A percentile compares a stretch with the other conserved stretches of the same genome.
Conservation (phyloP, 2,329 filamentous ascomycete species). For the Nothomitra cinnamomea region DNA sequence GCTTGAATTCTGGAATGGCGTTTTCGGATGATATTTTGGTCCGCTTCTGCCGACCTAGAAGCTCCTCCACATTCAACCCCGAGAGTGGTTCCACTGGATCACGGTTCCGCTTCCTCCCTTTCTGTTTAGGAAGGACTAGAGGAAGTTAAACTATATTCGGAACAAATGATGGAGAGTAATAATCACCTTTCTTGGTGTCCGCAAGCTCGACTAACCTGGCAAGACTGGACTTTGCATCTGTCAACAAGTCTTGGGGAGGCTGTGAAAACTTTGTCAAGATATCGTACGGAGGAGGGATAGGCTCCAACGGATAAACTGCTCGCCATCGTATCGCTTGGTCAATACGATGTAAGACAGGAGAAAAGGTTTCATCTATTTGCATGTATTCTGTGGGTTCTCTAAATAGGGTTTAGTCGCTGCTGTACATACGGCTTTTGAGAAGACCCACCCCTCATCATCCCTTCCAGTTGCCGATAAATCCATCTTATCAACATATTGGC, state of each 20-base stretch:
- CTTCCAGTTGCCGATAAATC: slow-evolving; percentile 55
- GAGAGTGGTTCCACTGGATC: slow-evolving; percentile 70
- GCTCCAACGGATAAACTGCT: slow-evolving; percentile 53
- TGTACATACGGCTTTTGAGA: slow-evolving; percentile 14
- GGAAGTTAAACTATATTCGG: neutral
- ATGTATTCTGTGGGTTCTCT: slow-evolving; percentile 49
- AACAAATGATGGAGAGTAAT: neutral
- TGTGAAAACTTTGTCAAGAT: slow-evolving; percentile 56
- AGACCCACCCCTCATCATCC: slow-evolving; percentile 55
- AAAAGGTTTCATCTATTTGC: slow-evolving; percentile 64
- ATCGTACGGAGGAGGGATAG: slow-evolving; percentile 43
- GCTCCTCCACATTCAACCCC: slow-evolving; percentile 68
- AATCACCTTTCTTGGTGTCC: slow-evolving; percentile 63
- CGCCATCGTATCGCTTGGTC: slow-evolving; percentile 72
- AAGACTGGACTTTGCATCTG: slow-evolving; percentile 39
- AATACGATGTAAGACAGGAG: slow-evolving; percentile 73
- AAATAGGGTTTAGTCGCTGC: slow-evolving; percentile 17
- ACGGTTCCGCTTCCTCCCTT: slow-evolving; percentile 49
- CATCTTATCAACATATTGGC: slow-evolving; percentile 84
- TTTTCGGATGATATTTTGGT: slow-evolving; percentile 49
- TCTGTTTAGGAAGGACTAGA: slow-evolving; percentile 59
- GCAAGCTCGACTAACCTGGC: slow-evolving; percentile 49
- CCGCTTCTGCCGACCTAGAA: slow-evolving; percentile 46
- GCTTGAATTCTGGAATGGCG: slow-evolving; percentile 80
- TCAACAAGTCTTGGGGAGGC: slow-evolving; percentile 50